A percentile compares a stretch with the other conserved stretches of the same genome.
These are phyloP conservation scores for Leishmania aethiopica DNA, from an alignment of 208 protist genomes.

Conservation along the genomic window DNA sequence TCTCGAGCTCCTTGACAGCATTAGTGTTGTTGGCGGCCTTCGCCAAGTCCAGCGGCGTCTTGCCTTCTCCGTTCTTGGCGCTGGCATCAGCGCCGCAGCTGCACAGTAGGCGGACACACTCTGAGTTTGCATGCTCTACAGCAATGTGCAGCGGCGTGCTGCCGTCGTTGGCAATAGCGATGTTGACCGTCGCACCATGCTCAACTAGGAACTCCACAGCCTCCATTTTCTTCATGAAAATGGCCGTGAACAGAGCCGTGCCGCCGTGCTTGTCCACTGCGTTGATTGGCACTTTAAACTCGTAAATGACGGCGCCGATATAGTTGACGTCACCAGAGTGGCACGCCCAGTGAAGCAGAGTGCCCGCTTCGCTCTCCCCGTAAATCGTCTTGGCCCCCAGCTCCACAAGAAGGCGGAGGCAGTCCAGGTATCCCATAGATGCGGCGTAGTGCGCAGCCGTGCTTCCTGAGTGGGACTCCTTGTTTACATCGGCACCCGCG, in stretches of 20 bases:
- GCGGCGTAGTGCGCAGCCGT: constrained; percentile 84
- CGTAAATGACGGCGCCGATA: constrained; percentile 81
- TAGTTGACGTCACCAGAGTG: constrained; percentile 78
- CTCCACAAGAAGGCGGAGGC: constrained; percentile 60
- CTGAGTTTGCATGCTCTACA: constrained; percentile 73
- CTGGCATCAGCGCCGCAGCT: constrained; percentile 67
- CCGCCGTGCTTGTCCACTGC: constrained; percentile 77
- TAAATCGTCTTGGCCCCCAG: constrained; percentile 62
- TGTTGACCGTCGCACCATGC: constrained; percentile 71
- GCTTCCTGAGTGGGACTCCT: constrained; percentile 50
- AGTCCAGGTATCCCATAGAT: constrained; percentile 76
- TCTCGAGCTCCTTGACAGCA: constrained; percentile 74
- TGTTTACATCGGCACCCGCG: constrained; percentile 76
- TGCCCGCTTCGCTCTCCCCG: constrained; percentile 62
- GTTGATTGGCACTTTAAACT: constrained; percentile 79
- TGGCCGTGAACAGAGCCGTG: constrained; percentile 81
- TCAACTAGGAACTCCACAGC: constrained; percentile 88
- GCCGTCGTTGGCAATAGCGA: constrained; percentile 59
- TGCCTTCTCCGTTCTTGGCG: constrained; percentile 63
- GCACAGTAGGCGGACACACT: constrained; percentile 72
- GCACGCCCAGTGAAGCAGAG: constrained; percentile 87
- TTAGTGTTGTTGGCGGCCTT: constrained; percentile 40
- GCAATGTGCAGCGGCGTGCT: constrained; percentile 89
- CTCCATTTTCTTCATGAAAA: constrained; percentile 84
- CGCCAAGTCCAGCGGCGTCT: constrained; percentile 62